Evolutionary conservation across 176 grass and related monocot species (phyloP), one percentile per base, ranked within the genome.

Genomic region (Eragrostis curvula): DNA sequence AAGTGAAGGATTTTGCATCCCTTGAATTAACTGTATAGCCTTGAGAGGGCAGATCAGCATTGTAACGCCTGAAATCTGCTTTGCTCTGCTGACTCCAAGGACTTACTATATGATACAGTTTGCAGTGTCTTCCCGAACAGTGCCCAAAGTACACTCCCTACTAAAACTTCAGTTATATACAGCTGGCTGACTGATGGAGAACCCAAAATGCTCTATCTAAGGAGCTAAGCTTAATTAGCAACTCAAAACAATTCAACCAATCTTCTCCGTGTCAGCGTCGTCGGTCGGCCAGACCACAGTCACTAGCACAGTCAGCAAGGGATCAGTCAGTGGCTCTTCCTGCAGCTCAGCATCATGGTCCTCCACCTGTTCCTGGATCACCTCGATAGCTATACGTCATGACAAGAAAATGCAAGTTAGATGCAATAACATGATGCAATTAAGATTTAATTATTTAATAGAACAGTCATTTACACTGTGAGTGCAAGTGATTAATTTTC

Each of bases 201-300:
- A 77, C 72, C 50, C 17, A 66, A 18, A 45, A 17, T 50, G 53
- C 55, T 77, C 47, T 73, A 62, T 36, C 57, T 86, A 74, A 67
- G 71, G 78, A 68, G 81, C 66, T 81, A 75, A 29, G 30, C 59
- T 62, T 2, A 30, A 62, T 29, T 1, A 62, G 29, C 64, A 61
- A 61, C 32, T 60, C 44, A 55, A 65, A 83, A 72, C 39, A 21
- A 77, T 20, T 91, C 74, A 92, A 20, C 87, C 92, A 25, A 89
- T 89, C 51, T 85, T 94, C 74, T 94, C 78, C 1, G 84, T 89
- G 81, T 80, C 89, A n/a, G 89, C 87, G 50, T 95, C 89, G 28
- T 92, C 93, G 2, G 87, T 83, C 15, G 93, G 93, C 84, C 89
- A 95, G 83, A 92, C 83, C 32, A 95, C 93, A 0, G 93, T 95